Evolutionary conservation across 768 basidiomycete genomes (phyloP).

Genomic region (Lactarius evosmus): DNA sequence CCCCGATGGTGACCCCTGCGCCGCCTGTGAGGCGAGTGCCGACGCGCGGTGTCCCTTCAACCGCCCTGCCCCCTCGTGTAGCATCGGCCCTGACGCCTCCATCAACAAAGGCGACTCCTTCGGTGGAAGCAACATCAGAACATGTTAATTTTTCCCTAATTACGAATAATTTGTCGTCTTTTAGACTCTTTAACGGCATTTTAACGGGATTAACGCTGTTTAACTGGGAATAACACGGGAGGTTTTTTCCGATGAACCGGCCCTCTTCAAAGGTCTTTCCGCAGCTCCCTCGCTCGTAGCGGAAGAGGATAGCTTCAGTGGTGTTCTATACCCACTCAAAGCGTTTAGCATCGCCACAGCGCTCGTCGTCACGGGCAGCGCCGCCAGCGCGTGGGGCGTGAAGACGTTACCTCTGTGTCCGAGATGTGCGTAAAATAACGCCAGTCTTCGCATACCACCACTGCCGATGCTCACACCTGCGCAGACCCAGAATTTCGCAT

Average conservation of each 20-base stretch:
- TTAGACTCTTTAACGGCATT: too few relatives aligned
- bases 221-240: too few relatives aligned
- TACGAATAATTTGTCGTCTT: too few relatives aligned
- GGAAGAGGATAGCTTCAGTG: constrained; percentile 42
- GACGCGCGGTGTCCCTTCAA: neutral
- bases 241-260: too few relatives aligned
- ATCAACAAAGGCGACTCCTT: neutral
- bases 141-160: too few relatives aligned
- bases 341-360: constrained; percentile 66
- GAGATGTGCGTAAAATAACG: constrained; percentile 47
- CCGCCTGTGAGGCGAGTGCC: constrained; percentile 23
- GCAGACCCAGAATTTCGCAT: constrained; percentile 59
- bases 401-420: constrained; percentile 51
- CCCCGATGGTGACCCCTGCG: constrained; percentile 28
- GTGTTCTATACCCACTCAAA: constrained; percentile 53
- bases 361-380: constrained; percentile 49
- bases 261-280: neutral
- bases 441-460: constrained; percentile 10
- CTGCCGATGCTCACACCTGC: neutral
- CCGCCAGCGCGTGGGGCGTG: constrained; percentile 46
- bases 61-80: neutral
- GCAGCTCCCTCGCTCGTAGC: neutral
- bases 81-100: neutral
- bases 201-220: too few relatives aligned
- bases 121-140: neutral